Conservation (phyloP, 139 green algal genomes). For the Closterium sp. region DNA sequence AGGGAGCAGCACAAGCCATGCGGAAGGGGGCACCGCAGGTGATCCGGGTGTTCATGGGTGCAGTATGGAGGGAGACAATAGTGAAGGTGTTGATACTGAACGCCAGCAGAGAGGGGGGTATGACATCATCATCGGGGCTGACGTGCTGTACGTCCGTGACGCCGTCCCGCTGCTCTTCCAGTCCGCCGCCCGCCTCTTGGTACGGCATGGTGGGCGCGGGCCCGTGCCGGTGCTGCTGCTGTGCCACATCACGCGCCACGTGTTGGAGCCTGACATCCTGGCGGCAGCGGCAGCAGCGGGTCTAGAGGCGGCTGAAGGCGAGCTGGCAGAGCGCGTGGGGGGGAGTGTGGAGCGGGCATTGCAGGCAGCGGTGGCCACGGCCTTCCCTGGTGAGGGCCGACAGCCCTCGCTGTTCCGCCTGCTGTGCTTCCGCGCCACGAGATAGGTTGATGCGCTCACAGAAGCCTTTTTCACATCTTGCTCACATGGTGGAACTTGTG, state of each 20-base stretch:
- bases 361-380: neutral
- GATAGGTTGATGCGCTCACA: neutral
- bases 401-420: neutral
- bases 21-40: neutral
- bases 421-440: neutral
- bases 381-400: neutral
- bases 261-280: constrained; percentile 25
- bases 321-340: neutral
- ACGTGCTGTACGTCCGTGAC: constrained; percentile 43
- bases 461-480: neutral
- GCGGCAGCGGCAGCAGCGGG: neutral
- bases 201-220: neutral
- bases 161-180: constrained; percentile 41
- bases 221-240: constrained; percentile 15
- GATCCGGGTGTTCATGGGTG: neutral
- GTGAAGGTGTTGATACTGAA: neutral
- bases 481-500: neutral
- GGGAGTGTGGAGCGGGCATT: neutral
- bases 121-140: constrained; percentile 35
- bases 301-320: neutral
- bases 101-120: constrained; percentile 9
- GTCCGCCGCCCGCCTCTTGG: constrained; percentile 15
- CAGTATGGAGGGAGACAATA: neutral
- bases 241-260: constrained; percentile 29
- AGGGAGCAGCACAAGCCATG: neutral